Evolutionary conservation across 192 early-diverging fungal genomes (phyloP), one percentile per base, ranked within the genome.

Genomic region (Dimargaris cristalligena): DNA sequence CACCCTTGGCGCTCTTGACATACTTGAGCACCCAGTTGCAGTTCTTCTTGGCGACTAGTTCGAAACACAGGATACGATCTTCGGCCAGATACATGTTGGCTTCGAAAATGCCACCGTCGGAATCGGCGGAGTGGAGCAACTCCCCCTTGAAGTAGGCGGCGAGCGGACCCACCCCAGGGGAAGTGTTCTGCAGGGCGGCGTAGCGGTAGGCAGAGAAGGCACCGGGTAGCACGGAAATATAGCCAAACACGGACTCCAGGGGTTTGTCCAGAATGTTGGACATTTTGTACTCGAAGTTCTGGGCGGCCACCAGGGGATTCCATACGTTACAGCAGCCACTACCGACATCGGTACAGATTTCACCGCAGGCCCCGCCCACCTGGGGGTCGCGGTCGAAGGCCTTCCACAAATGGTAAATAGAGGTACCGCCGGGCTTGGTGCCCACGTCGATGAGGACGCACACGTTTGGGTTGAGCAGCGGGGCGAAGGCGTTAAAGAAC

Each of bases 271-370:
- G 80, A 50, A 95, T 95, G 67, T 95, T 95, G 46, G 86, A 89
- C 79, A 95, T 95, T 65, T 96, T 96, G 81, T 96, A 96, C 78
- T 96, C 93, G 75, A 96, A 96, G 65, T 95, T 96, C 72, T 96
- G 93, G 4, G 88, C 83, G 2, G 93, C 93, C 0, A 96, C 89
- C 41, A 96, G 68, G 23, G 91, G 91, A 61, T 93, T 94, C 41
- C 86, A 56, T 26, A 90, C 71, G 45, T 83, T 82, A 47, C 60
- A 63, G 62, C 79, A 82, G 33, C 74, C 83, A 34, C 77, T 78
- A 61, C 91, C 92, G 47, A 89, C 68, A 58, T 90, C 84, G 6
- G 88, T 86, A 59, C 83, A 83, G 64, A 96, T 93, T 70, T 96
- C 93, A 41, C 93, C 93, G 62, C 93, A 96, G 10, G 93, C 93